Percentiles rank a stretch among this genome's conserved stretches.
Evolutionary conservation across 108 stramenopile species (phyloP).

Genomic region (Pinguiococcus pyrenoidosus): DNA sequence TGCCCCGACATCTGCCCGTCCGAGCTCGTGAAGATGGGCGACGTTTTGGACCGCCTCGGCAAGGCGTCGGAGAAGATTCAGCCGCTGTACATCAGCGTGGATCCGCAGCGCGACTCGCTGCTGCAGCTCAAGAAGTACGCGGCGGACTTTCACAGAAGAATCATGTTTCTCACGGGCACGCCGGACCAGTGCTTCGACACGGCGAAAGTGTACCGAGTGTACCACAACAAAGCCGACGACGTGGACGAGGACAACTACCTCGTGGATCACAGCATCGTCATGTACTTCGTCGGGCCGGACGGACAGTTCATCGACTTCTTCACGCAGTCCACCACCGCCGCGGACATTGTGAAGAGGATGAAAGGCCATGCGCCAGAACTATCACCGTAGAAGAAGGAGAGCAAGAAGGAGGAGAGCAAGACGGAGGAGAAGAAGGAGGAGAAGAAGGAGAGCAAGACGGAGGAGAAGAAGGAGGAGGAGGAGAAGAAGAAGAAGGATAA

Average conservation of each 20-base stretch:
- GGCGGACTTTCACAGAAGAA: constrained; percentile 76
- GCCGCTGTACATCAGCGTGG: constrained; percentile 90
- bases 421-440: no score
- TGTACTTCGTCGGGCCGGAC: constrained; percentile 86
- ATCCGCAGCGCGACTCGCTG: constrained; percentile 91
- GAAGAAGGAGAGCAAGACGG: no score
- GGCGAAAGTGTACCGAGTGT: constrained; percentile 88
- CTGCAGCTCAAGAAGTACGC: constrained; percentile 73
- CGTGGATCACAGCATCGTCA: constrained; percentile 97
- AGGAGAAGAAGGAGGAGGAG: no score
- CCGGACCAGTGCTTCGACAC: constrained; percentile 84
- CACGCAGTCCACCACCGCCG: constrained; percentile 84
- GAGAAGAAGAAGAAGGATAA: no score
- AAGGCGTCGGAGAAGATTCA: constrained; percentile 36
- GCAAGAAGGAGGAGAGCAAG: no score
- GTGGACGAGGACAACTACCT: constrained; percentile 94
- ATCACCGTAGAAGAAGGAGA: no score
- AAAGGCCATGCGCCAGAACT: no score
- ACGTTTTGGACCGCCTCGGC: constrained; percentile 73
- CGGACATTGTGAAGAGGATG: constrained; percentile 75
- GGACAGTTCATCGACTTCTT: constrained; percentile 95
- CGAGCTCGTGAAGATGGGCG: constrained; percentile 92
- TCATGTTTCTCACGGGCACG: constrained; percentile 49
- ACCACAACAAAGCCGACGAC: constrained; percentile 46
- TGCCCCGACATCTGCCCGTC: constrained; percentile 99